Evolutionary conservation across 78 protist species (phyloP).

Genomic region (Speleostelium caveatum): DNA sequence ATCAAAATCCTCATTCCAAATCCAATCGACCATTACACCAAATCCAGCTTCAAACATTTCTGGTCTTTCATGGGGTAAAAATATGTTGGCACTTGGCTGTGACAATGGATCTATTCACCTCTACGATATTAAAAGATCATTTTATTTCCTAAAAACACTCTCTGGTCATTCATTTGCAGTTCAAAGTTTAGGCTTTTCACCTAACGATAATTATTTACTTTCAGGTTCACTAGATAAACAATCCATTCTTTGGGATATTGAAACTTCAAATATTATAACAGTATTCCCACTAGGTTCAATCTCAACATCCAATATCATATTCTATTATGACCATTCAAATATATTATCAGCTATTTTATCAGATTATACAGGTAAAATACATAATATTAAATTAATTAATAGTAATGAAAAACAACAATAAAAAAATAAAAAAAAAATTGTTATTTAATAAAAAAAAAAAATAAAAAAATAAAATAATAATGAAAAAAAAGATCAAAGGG

Average conservation of each 20-base stretch:
- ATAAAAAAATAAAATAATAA: too few species aligned
- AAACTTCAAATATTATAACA: neutral
- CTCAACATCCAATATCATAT: slow-evolving; percentile 50
- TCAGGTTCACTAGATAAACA: slow-evolving; percentile 56
- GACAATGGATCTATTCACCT: slow-evolving; percentile 4
- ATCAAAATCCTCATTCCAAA: too few species aligned
- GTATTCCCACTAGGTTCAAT: slow-evolving; percentile 53
- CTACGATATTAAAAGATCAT: slow-evolving; percentile 4
- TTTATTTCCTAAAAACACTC: neutral
- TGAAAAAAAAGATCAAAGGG: too few species aligned
- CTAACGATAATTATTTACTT: slow-evolving; percentile 28
- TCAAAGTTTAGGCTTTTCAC: slow-evolving; percentile 36
- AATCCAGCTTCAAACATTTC: neutral
- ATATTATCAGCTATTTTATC: slow-evolving; percentile 12
- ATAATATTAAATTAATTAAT: slow-evolving; percentile 20
- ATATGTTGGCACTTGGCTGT: slow-evolving; percentile 20
- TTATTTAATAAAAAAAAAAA: too few species aligned
- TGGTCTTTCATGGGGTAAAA: slow-evolving; percentile 7
- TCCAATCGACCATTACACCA: too few species aligned
- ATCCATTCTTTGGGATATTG: slow-evolving; percentile 57
- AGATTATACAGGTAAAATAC: slow-evolving; percentile 74
- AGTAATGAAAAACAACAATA: neutral
- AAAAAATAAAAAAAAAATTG: neutral
- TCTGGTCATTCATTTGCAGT: slow-evolving; percentile 22
- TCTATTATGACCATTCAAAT: slow-evolving; percentile 7